Evolutionary conservation across 1,139 yeast species (phyloP).

Genomic region (Groenewaldozyma sp.): DNA sequence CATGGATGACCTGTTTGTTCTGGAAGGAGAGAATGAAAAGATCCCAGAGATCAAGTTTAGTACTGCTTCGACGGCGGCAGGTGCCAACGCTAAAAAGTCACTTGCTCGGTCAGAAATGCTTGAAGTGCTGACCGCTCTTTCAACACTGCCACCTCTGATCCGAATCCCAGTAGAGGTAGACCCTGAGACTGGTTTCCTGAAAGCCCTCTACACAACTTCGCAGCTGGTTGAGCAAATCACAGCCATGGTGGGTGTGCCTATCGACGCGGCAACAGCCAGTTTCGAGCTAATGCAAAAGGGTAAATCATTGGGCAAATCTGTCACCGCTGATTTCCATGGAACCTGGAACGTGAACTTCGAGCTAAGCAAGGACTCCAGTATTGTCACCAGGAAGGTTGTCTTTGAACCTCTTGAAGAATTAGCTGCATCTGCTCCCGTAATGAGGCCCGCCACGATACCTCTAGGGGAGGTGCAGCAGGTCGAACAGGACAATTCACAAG

Average conservation of each 20-base stretch:
- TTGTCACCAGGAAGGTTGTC: not conserved
- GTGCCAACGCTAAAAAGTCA: conserved; percentile 5
- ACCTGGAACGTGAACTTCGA: conserved; percentile 1
- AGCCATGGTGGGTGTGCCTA: conserved; percentile 14
- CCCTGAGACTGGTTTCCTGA: conserved; percentile 14
- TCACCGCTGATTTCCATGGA: conserved; percentile 1
- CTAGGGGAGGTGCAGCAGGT: not conserved
- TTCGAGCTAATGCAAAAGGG: not conserved
- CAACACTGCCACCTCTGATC: conserved; percentile 20
- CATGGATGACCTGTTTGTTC: conserved; percentile 1
- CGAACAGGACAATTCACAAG: not conserved
- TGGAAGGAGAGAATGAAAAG: conserved; percentile 6
- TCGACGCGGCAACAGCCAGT: conserved; percentile 7
- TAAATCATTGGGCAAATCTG: not conserved
- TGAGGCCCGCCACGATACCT: not conserved
- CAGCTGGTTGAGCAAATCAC: conserved; percentile 15
- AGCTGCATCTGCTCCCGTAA: not conserved
- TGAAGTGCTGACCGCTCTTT: conserved; percentile 11
- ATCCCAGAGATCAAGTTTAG: conserved; percentile 7
- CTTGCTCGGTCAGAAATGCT: not conserved
- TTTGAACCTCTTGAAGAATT: not conserved
- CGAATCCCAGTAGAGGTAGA: conserved; percentile 10
- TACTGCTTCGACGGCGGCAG: conserved; percentile 6
- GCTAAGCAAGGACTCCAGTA: not conserved
- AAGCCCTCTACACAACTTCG: conserved; percentile 9